Base-by-base conservation (phyloP, 768 basidiomycete genomes). In the Epithele typhae region DNA sequence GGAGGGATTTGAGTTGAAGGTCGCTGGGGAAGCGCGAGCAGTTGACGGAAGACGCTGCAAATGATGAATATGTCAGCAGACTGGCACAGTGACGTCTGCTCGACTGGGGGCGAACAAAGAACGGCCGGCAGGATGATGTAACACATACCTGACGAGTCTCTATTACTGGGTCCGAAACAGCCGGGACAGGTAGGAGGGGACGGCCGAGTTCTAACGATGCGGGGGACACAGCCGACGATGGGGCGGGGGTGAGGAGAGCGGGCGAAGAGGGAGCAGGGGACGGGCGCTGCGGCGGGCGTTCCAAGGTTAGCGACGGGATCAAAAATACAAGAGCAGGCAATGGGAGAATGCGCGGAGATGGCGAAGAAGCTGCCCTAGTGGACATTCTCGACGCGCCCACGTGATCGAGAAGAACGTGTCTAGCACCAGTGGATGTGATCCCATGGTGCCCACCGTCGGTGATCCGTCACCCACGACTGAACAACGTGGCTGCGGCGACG, bases 301-400 rank as follows among this genome's bases (percentile, higher is more conserved):
- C 35, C 42, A 43, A 38, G 43, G 49, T 51, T 45, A 51, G 51
- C 51, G 42, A 36, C 17, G 24, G 32, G 35, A 35, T 35, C 48
- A 27, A 18, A 37, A 43, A 52, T 46, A 40, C 43, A 47, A 45
- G 43, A 48, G 27, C 9, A 21, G 15, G 33, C 22, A 32, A 27
- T 52, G 50, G 46, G 46, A 52, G 43, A 25, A 39, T 18, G 33
- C 44, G 25, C 45, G 50, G 41, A 39, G 41, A 52, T 46, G 39
- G 41, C n/a, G 43, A 45, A 37, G 43, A 45, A 51, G 44, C 49
- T 51, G 37, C 33, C 36, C 36, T 51, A 27, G 40, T 38, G 44
- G 49, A 37, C 45, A 40, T 51, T 46, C 50, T 38, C 46, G 42
- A 52, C 51, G 51, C 51, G 51, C 51, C 45, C 51, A 52, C 51